Percentiles rank a stretch among this genome's conserved stretches.
Conservation (phyloP, 2,329 filamentous ascomycete genomes). For the Dendrostoma leiphaemia region DNA sequence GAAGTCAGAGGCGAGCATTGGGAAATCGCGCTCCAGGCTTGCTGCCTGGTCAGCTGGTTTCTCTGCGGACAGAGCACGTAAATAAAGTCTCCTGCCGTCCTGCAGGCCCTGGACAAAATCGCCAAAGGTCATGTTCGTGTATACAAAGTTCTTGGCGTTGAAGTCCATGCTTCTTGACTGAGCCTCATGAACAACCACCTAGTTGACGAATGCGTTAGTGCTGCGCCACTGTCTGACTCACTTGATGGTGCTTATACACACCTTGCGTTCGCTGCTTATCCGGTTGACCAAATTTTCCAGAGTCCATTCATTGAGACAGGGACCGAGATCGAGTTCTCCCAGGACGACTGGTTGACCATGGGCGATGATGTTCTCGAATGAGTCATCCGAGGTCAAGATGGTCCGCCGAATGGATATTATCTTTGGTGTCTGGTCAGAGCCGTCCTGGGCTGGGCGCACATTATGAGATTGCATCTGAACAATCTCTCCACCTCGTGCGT, state of each 20-base stretch:
- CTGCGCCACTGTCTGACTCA: background rate
- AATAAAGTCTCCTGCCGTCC: constrained; percentile 64
- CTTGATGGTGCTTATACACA: constrained; percentile 30
- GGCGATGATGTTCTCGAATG: constrained; percentile 60
- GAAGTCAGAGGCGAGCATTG: constrained; percentile 68
- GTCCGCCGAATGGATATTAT: constrained; percentile 47
- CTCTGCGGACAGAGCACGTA: constrained; percentile 72
- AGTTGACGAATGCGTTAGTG: background rate
- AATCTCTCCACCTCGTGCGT: constrained; percentile 13
- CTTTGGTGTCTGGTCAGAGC: constrained; percentile 14
- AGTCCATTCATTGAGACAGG: constrained; percentile 67
- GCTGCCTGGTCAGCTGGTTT: constrained; percentile 69
- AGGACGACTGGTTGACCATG: constrained; percentile 64
- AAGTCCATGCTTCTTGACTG: constrained; percentile 71
- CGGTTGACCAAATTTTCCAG: constrained; percentile 63
- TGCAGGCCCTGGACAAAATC: constrained; percentile 62
- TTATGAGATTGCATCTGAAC: background rate
- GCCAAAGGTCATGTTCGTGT: constrained; percentile 66
- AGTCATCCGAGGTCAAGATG: constrained; percentile 46
- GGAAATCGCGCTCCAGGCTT: constrained; percentile 70
- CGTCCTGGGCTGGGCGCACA: constrained; percentile 25
- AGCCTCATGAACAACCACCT: constrained; percentile 75
- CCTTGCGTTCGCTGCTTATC: constrained; percentile 60
- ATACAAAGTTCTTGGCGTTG: constrained; percentile 77
- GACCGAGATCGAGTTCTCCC: constrained; percentile 62